Evolutionary conservation across 208 protist species (phyloP), one percentile per base, ranked within the genome.

Genomic region (Angomonas deanei): DNA sequence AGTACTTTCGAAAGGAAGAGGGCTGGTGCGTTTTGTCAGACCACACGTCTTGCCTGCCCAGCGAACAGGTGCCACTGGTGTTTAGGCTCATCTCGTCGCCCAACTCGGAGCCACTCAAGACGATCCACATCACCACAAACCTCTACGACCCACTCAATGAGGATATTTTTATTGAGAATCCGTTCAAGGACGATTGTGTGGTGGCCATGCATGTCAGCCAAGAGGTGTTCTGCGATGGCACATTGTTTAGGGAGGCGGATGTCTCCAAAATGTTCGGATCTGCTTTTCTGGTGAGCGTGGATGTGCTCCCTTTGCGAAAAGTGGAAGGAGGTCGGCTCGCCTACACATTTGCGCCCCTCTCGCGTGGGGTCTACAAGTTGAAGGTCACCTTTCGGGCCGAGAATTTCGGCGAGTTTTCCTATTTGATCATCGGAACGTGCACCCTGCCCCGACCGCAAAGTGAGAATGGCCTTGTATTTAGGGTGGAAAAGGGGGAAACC

Each of bases 381-480:
- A 59, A 65, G 27, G 64, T 97, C 19, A 84, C 88, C 27, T 94
- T 98, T 71, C 70, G 78, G 26, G 94, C 97, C 68, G 87, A 91
- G 53, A 54, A 59, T 2, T 82, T 93, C 48, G 94, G 94, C 28
- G 94, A 98, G 76, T 96, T 97, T 64, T 87, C 89, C 28, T 91
- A 88, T 66, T 52, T 82, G 46, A 52, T 98, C 21, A 63, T 80
- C 38, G 91, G 78, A 27, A 87, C 63, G 15, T 91, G 78, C 53
- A 62, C 53, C 23, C 60, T 72, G 54, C 88, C 91, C 27, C 77
- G 79, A 39, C 69, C 85, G 34, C 21, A 13, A 6, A 54, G 58
- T 6, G 83, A 94, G 17, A 64, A 63, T 17, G 39, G 58, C 28
- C 23, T 78, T 59, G 66, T 77, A 27, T 72, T 94, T 48, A 82